phyloP scores from a whole-genome alignment of 1,284 basidiomycete genomes.

The Leccinum griseonigrum region DNA sequence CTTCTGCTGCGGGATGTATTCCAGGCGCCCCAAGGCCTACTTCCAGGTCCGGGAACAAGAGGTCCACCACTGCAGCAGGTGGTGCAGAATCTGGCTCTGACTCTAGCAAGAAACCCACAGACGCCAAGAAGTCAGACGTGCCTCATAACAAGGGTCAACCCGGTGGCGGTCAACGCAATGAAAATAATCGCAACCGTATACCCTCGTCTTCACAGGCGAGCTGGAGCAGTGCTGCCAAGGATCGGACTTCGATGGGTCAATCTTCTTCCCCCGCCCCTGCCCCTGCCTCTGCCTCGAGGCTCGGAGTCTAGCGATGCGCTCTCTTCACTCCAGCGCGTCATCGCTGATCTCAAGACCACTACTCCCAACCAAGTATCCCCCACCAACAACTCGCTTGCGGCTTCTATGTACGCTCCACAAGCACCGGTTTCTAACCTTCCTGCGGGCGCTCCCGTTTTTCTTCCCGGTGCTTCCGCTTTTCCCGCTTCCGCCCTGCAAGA shows the following conservation, averaged over 20 bases:
- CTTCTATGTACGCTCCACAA: constrained; percentile 46
- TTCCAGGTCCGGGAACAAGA: constrained; percentile 65
- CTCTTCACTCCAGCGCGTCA: constrained; percentile 78
- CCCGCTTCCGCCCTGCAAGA: constrained; percentile 48
- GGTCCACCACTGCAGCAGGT: constrained; percentile 36
- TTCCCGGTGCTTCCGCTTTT: constrained; percentile 62
- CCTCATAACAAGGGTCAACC: constrained; percentile 56
- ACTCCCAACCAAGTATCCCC: constrained; percentile 42
- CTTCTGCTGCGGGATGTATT: constrained; percentile 41
- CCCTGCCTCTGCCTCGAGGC: constrained; percentile 22
- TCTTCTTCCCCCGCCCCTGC: constrained; percentile 44
- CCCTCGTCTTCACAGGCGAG: constrained; percentile 52
- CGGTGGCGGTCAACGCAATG: constrained; percentile 43
- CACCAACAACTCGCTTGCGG: constrained; percentile 39
- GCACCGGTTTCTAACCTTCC: constrained; percentile 50
- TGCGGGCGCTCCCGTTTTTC: constrained; percentile 65
- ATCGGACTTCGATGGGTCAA: constrained; percentile 45
- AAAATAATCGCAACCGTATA: constrained; percentile 53
- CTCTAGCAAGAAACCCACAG: constrained; percentile 51
- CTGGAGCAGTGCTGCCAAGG: constrained; percentile 44
- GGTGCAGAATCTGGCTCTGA: constrained; percentile 67
- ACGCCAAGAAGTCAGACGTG: constrained; percentile 41
- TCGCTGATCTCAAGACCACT: constrained; percentile 76
- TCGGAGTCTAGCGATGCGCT: constrained; percentile 69
- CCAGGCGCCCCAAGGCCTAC: constrained; percentile 53